phyloP scores from a whole-genome alignment of 2,329 filamentous ascomycete species.

The Talaromyces amestolkiae region DNA sequence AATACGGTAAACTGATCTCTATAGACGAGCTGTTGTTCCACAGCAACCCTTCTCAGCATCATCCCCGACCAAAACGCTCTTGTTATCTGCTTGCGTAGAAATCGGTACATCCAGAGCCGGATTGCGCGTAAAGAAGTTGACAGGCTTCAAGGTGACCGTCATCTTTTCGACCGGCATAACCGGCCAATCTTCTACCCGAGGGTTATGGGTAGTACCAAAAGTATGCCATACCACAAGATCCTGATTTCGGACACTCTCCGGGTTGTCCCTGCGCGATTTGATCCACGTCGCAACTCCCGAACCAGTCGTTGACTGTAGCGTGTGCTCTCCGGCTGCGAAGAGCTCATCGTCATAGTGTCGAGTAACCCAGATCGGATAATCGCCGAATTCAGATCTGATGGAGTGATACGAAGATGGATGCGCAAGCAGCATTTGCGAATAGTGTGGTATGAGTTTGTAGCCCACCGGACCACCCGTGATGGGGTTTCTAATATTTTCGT shows the following conservation, averaged over 20 bases:
- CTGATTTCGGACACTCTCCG: constrained; percentile 33
- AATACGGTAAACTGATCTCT: background rate
- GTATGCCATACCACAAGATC: constrained; percentile 34
- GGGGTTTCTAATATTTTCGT: constrained; percentile 52
- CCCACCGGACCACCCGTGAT: constrained; percentile 54
- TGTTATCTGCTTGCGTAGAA: background rate
- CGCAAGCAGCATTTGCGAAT: constrained; percentile 58
- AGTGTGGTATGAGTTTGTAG: constrained; percentile 56
- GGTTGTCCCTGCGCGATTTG: constrained; percentile 37
- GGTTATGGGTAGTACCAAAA: constrained; percentile 30
- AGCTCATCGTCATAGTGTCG: constrained; percentile 52
- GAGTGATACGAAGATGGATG: constrained; percentile 52
- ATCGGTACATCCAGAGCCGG: constrained; percentile 47
- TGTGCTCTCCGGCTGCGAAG: constrained; percentile 55
- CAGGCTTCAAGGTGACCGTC: constrained; percentile 11
- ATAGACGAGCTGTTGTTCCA: constrained; percentile 1
- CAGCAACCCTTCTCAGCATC: constrained; percentile 1
- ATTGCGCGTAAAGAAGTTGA: constrained; percentile 11
- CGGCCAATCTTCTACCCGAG: constrained; percentile 23
- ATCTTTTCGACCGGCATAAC: constrained; percentile 16
- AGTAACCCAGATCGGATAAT: constrained; percentile 57
- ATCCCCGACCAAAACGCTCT: background rate
- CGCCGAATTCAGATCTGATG: constrained; percentile 54
- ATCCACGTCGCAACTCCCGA: constrained; percentile 40
- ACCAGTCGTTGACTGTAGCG: constrained; percentile 42